These are phyloP conservation scores for Neonectria magnoliae DNA, from an alignment of 2,329 filamentous ascomycete species.

Conservation along the genomic window DNA sequence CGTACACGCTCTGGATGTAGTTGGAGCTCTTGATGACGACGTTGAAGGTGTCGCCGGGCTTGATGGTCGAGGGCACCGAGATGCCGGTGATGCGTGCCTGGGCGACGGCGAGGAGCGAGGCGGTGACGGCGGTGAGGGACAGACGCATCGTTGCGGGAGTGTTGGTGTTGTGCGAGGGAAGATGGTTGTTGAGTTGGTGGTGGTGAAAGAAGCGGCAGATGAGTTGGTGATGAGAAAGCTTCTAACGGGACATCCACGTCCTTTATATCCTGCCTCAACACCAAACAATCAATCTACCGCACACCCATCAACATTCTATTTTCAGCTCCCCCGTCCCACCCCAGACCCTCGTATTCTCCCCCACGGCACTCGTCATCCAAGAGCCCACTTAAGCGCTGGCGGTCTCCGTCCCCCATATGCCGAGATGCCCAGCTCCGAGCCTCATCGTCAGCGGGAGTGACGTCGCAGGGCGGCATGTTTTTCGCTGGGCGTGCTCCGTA, in stretches of 20 bases:
- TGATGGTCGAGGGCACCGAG: constrained; percentile 52
- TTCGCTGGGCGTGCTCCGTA: neutral
- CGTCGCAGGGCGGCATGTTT: neutral
- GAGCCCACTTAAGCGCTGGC: neutral
- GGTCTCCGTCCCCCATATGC: neutral
- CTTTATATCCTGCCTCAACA: neutral
- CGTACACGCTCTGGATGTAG: constrained; percentile 57
- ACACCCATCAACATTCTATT: neutral
- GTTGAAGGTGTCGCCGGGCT: constrained; percentile 50
- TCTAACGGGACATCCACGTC: neutral
- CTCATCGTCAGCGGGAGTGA: neutral
- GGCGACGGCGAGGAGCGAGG: constrained; percentile 42
- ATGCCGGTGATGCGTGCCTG: constrained; percentile 56
- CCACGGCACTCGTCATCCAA: neutral
- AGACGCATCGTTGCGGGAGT: constrained; percentile 36
- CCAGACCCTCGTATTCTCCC: constrained; percentile 4
- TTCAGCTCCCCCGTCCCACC: neutral
- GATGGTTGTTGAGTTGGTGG: neutral
- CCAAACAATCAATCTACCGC: neutral
- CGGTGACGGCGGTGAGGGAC: constrained; percentile 39
- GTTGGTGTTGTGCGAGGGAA: neutral
- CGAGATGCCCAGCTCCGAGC: neutral
- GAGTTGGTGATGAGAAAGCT: neutral
- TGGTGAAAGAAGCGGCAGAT: neutral
- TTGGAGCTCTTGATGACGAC: constrained; percentile 52